Percentiles rank a stretch among this genome's conserved stretches.
Conservation (phyloP, 164 flowering plant genomes). For the Berberis vulgaris region DNA sequence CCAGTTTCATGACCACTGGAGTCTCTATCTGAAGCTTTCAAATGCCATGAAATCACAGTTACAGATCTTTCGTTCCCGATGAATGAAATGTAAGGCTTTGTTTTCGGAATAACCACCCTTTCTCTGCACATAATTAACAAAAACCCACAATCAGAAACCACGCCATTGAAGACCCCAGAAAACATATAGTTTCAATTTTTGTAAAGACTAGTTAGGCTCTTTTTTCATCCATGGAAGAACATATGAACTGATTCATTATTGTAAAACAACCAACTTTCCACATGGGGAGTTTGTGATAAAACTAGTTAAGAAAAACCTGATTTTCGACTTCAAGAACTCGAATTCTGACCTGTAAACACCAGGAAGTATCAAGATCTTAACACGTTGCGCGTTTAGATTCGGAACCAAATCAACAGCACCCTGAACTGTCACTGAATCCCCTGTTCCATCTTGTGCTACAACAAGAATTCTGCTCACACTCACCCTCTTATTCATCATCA, state of each 20-base stretch:
- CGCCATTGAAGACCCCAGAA: background rate
- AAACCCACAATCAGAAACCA: background rate
- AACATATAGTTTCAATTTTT: background rate
- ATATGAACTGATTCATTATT: no score
- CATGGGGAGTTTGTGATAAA: no score
- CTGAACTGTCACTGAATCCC: conserved; percentile 62
- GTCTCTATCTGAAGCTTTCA: conserved; percentile 19
- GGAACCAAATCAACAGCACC: conserved; percentile 84
- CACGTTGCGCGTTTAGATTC: conserved; percentile 29
- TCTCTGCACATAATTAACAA: conserved; percentile 41
- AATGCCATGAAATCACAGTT: conserved; percentile 63
- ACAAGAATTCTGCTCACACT: conserved; percentile 32
- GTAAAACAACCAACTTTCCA: no score
- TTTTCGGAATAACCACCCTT: conserved; percentile 49
- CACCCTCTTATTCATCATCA: conserved; percentile 4
- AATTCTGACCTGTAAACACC: conserved; percentile 68
- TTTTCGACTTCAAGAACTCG: background rate
- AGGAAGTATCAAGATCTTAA: conserved; percentile 61
- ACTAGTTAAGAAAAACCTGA: no score
- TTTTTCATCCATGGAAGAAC: no score
- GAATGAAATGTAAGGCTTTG: conserved; percentile 74
- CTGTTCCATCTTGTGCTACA: conserved; percentile 55
- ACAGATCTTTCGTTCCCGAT: conserved; percentile 37
- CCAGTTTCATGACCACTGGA: conserved; percentile 43
- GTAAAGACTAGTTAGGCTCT: no score